A percentile compares a stretch with the other conserved stretches of the same genome.
These are phyloP conservation scores for Pythium inflatum DNA, from an alignment of 352 stramenopile genomes.

Conservation along the genomic window DNA sequence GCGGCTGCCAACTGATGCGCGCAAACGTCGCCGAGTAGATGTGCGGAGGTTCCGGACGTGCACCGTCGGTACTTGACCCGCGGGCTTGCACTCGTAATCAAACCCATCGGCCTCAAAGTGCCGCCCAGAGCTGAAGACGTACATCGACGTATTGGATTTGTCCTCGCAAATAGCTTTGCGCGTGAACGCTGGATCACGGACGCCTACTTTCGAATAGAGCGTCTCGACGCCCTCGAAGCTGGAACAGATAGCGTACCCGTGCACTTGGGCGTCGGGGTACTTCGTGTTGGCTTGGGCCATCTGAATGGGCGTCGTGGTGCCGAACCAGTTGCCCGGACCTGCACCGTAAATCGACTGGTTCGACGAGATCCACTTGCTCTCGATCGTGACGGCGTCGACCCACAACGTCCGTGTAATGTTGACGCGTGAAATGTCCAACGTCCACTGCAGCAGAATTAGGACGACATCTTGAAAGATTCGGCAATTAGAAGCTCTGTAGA, in stretches of 20 bases:
- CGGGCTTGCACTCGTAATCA: no score
- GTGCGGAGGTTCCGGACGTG: no score
- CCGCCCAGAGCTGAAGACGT: background rate
- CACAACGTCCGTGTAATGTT: background rate
- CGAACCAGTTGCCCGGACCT: background rate
- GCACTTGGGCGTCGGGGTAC: background rate
- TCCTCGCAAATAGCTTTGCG: constrained; percentile 14
- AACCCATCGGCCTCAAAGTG: constrained; percentile 7
- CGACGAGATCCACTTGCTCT: background rate
- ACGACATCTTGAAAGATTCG: background rate
- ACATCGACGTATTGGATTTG: constrained; percentile 4
- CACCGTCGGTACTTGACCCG: no score
- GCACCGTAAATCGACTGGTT: background rate
- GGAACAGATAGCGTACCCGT: constrained; percentile 23
- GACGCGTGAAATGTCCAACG: background rate
- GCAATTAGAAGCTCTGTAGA: background rate
- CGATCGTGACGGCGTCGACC: background rate
- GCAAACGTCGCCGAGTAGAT: constrained; percentile 21
- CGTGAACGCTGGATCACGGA: background rate
- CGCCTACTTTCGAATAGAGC: background rate
- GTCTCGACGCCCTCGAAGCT: constrained; percentile 15
- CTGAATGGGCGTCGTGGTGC: no score
- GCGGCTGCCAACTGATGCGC: background rate
- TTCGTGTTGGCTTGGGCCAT: background rate
- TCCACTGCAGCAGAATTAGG: background rate